A percentile compares a stretch with the other conserved stretches of the same genome.
These are phyloP conservation scores for Venturia nashicola DNA, from an alignment of 2,329 filamentous ascomycete species.

Conservation along the genomic window DNA sequence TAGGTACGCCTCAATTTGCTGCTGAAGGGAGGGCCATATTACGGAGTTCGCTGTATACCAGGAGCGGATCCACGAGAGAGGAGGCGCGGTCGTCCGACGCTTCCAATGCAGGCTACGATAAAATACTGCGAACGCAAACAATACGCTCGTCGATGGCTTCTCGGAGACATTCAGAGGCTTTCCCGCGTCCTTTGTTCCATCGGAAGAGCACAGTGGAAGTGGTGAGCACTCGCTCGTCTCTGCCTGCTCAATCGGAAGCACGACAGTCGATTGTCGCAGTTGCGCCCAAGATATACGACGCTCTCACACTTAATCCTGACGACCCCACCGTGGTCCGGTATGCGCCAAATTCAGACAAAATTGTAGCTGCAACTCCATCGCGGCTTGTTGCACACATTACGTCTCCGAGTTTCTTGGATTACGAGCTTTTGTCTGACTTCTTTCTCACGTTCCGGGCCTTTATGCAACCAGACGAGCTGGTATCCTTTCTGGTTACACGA, in stretches of 20 bases:
- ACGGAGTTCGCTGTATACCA: conserved; percentile 64
- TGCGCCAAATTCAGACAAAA: conserved; percentile 54
- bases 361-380: conserved; percentile 80
- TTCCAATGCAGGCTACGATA: conserved; percentile 30
- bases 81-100: conserved; percentile 54
- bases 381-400: conserved; percentile 93
- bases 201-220: conserved; percentile 25
- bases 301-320: conserved; percentile 70
- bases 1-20: conserved; percentile 75
- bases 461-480: conserved; percentile 60
- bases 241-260: conserved; percentile 19
- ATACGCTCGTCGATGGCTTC: conserved; percentile 17
- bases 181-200: conserved; percentile 18
- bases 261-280: conserved; percentile 25
- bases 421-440: conserved; percentile 93
- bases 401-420: conserved; percentile 89
- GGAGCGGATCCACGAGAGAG: conserved; percentile 48
- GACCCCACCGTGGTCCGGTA: conserved; percentile 75
- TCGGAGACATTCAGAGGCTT: conserved; percentile 24
- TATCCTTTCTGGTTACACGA: conserved; percentile 74
- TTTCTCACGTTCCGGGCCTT: conserved; percentile 92
- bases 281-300: conserved; percentile 65
- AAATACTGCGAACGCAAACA: conserved; percentile 30
- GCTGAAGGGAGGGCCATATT: conserved; percentile 62
- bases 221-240: conserved; percentile 20